Evolutionary conservation across 2,329 filamentous ascomycete genomes (phyloP), one percentile per base, ranked within the genome.

Genomic region (Nemania abortiva): DNA sequence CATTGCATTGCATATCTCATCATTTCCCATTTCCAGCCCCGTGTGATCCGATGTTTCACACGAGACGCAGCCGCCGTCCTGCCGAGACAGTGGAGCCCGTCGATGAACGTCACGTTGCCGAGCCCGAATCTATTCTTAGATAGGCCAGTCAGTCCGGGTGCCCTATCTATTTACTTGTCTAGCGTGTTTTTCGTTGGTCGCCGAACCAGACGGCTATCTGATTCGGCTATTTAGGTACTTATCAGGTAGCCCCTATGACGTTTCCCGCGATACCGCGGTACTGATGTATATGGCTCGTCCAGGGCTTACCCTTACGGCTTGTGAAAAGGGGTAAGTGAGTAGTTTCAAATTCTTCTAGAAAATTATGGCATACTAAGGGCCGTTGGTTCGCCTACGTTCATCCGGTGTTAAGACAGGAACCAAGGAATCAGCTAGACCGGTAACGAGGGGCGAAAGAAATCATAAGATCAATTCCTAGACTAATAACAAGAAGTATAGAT

Each of bases 51-150:
- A 50, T 27, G 29, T 54, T 54, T 47, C 58, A 63, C 27, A 20
- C 39, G 42, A 49, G 39, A 66, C 10, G 20, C 37, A 45, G 58
- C 55, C 56, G 49, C 65, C 55, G 58, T 34, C 31, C 42, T 69
- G 9, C 31, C 13, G 29, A 53, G 52, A 45, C 24, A 64, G 64
- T 70, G 64, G 68, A 70, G 60, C 65, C 65, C 65, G 65, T 53
- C 7, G 39, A 55, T 6, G 45, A 39, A 39, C 24, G 20, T 6
- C 34, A 65, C 13, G 52, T 60, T n/a, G 49, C 57, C 56, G 63
- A 66, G 15, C 29, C 67, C 63, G 58, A 60, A 47, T 52, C 63
- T 57, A 54, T 58, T 22, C 47, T 53, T 1, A 22, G 34, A 58
- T 52, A 56, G 49, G 39, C 27, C 31, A 55, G 29, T 24, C 57